Percentiles rank a stretch among this genome's conserved stretches.
Evolutionary conservation across 176 grass and related monocot species (phyloP).

Genomic region (Saccharum spontaneum): DNA sequence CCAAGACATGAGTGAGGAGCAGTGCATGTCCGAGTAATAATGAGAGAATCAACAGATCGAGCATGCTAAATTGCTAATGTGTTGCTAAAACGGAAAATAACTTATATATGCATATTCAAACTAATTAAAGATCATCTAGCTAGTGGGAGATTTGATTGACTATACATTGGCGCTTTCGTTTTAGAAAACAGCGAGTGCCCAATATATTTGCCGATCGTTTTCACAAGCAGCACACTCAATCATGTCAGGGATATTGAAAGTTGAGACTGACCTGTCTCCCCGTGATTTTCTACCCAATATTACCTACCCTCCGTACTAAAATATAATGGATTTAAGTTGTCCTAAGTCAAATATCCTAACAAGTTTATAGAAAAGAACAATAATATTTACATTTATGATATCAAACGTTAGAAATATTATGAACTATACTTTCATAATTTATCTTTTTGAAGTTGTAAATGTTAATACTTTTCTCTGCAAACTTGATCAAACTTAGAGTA

Average conservation of each 20-base stretch:
- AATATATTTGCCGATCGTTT: background rate
- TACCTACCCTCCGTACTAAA: background rate
- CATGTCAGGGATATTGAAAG: background rate
- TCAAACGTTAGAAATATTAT: background rate
- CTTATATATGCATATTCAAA: background rate
- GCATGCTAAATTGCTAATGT: background rate
- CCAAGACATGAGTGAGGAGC: background rate
- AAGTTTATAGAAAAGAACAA: background rate
- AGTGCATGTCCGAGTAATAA: background rate
- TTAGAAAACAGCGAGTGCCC: background rate
- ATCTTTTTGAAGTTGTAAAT: background rate
- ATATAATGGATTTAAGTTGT: background rate
- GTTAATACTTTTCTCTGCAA: background rate
- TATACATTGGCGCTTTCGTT: background rate
- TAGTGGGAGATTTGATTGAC: background rate
- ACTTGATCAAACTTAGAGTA: background rate
- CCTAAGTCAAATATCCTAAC: background rate
- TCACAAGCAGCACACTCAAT: background rate
- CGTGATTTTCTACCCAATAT: background rate
- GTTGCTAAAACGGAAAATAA: background rate
- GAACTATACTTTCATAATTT: background rate
- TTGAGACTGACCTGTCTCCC: constrained; percentile 13
- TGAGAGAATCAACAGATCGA: background rate
- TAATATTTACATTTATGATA: background rate
- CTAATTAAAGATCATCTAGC: background rate